These are phyloP conservation scores for Meyerozyma sp. DNA, from an alignment of 1,139 yeast species.

Conservation along the genomic window DNA sequence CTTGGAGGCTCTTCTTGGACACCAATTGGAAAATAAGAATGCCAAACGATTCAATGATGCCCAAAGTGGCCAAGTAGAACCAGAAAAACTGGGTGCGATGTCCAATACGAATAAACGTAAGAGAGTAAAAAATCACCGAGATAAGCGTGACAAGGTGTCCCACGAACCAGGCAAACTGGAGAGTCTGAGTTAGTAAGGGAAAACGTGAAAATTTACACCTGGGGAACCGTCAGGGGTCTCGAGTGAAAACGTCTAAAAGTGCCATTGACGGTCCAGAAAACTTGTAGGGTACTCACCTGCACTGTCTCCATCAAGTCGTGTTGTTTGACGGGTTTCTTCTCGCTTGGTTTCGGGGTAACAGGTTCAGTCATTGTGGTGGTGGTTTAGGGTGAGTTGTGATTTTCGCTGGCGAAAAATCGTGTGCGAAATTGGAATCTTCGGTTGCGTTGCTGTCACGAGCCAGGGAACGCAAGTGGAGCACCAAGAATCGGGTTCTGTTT, in stretches of 20 bases:
- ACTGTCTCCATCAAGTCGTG: slow-evolving; percentile 1
- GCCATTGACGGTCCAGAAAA: not conserved
- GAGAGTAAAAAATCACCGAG: slow-evolving; percentile 47
- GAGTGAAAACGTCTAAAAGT: not conserved
- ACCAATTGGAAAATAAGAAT: slow-evolving; percentile 61
- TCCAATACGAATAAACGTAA: slow-evolving; percentile 32
- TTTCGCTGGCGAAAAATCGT: not conserved
- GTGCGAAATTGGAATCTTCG: slow-evolving; percentile 1
- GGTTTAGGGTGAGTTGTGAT: not conserved
- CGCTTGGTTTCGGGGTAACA: not conserved
- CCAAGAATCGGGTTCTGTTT: not conserved
- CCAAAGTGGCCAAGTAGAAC: slow-evolving; percentile 59
- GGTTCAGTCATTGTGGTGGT: not conserved
- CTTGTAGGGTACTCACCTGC: not conserved
- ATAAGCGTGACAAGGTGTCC: slow-evolving; percentile 69
- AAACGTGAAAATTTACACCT: too few species aligned
- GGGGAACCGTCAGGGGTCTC: not conserved
- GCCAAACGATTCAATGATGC: slow-evolving; percentile 71
- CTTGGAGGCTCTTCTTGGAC: slow-evolving; percentile 24
- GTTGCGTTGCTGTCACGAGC: slow-evolving; percentile 1
- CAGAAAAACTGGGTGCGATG: slow-evolving; percentile 30
- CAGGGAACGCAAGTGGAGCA: not conserved
- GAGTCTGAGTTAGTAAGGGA: slow-evolving; percentile 18
- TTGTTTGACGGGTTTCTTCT: not conserved
- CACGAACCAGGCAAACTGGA: slow-evolving; percentile 59